Conservation (phyloP, 23 red algal genomes). For the Gracilaria vermiculophylla region DNA sequence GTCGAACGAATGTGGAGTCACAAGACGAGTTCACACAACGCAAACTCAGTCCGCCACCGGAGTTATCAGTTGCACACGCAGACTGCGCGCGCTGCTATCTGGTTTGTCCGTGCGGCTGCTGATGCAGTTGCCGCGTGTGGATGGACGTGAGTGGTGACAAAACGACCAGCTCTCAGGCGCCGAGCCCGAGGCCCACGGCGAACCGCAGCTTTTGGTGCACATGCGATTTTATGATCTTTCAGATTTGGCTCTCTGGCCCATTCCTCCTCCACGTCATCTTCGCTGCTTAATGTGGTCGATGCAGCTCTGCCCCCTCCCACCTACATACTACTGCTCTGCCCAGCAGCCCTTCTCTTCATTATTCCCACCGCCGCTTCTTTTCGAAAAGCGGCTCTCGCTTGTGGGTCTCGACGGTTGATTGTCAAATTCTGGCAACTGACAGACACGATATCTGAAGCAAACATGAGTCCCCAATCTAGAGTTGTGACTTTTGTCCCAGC, state of each 20-base stretch:
- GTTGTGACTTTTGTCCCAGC: slow-evolving; percentile 15
- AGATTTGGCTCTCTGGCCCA: neutral
- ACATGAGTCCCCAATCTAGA: neutral
- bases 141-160: neutral
- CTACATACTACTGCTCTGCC: too few species aligned
- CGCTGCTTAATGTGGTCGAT: neutral
- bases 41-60: too few species aligned
- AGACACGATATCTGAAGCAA: neutral
- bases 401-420: neutral
- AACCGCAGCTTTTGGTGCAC: slow-evolving; percentile 3
- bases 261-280: neutral
- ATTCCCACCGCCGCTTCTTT: too few species aligned
- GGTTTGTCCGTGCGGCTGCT: neutral
- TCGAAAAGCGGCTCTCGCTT: too few species aligned
- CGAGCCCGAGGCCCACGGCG: neutral
- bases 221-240: neutral
- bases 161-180: neutral
- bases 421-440: neutral
- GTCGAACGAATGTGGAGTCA: too few species aligned
- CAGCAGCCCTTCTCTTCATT: too few species aligned
- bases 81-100: neutral
- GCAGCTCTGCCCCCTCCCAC: too few species aligned
- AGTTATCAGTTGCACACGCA: too few species aligned
- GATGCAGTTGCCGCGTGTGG: neutral
- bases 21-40: too few species aligned